A percentile compares a stretch with the other conserved stretches of the same genome.
Conservation (phyloP, 192 early-diverging fungal species). For the Dissophora ornata region DNA sequence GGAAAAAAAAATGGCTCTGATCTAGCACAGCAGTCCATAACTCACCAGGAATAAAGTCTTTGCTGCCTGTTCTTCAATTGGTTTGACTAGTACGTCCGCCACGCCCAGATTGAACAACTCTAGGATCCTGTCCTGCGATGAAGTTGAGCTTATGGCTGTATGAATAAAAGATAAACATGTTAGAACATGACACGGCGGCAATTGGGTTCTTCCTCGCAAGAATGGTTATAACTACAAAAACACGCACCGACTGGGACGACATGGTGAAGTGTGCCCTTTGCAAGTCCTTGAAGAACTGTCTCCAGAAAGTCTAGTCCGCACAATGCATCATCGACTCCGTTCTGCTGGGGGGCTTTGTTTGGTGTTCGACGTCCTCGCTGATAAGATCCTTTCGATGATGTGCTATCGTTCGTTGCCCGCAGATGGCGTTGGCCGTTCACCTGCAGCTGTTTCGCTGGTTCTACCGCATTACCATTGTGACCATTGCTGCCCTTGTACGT, state of each 20-base stretch:
- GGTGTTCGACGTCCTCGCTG: constrained; percentile 11
- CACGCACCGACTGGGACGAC: constrained; percentile 52
- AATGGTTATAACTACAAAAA: too few species aligned
- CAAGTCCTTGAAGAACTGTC: constrained; percentile 30
- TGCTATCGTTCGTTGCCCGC: constrained; percentile 32
- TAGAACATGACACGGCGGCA: too few species aligned
- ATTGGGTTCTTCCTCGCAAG: too few species aligned
- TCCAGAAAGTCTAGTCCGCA: constrained; percentile 50
- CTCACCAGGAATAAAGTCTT: constrained; percentile 68
- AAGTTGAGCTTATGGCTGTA: constrained; percentile 39
- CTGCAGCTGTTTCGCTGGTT: neutral
- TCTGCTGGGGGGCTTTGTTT: neutral
- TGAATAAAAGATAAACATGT: neutral
- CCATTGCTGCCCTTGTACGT: constrained; percentile 13
- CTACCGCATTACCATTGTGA: neutral
- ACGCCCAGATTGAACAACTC: constrained; percentile 64
- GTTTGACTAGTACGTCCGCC: constrained; percentile 67
- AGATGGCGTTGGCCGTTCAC: constrained; percentile 24
- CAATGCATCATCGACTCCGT: constrained; percentile 6
- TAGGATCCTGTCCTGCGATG: constrained; percentile 55
- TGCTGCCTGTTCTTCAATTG: constrained; percentile 58
- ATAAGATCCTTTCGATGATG: constrained; percentile 7
- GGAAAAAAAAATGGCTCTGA: neutral
- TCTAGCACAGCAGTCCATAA: constrained; percentile 3
- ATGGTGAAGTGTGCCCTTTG: constrained; percentile 41